Evolutionary conservation across 106 monocot species (phyloP), one percentile per base, ranked within the genome.

Genomic region (Vanilla planifolia): DNA sequence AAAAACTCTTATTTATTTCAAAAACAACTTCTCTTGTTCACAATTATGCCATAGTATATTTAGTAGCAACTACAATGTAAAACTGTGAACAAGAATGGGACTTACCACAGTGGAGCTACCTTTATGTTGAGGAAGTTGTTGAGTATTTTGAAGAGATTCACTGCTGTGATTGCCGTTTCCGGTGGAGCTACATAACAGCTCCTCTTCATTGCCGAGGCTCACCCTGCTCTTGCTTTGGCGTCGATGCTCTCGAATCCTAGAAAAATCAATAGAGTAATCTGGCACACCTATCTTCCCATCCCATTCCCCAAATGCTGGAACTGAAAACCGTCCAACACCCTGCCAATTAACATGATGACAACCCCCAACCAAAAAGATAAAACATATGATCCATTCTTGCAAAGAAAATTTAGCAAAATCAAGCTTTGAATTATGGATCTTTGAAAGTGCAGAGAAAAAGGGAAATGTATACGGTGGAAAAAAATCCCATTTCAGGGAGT

Each of bases 251-350:
- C 60, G 60, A 43, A 60, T 60, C 60, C 16, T 60, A 60, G 60
- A 42, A 43, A 60, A 60, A 27, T 60, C 60, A 14, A 60, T 15
- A 8, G 60, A 60, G 42, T 60, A 60, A 8, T 60, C 60, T 15
- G 60, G 60, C 14, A 60, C 41, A 39, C 60, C 42, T 2, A 41
- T 35, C 60, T 60, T 60, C 25, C 39, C 42, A 43, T 60, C 60
- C 60, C 60, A 60, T 26, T 60, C 60, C 8, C 60, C 60, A 33
- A 60, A 60, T 41, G 60, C 42, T 25, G 60, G 60, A 25, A 60
- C 42, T 25, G 60, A 60, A 8, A 60, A 25, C 20, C 42, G 29
- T 26, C 21, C 41, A 24, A 8, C 27, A 20, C 25, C 34, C 60
- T 60, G 60, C 15, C 6, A 28, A 55, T 30, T 16, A 53, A 5